A percentile compares a stretch with the other conserved stretches of the same genome.
These are phyloP conservation scores for Pelargonium australe DNA, from an alignment of 441 rosid genomes.

Conservation along the genomic window DNA sequence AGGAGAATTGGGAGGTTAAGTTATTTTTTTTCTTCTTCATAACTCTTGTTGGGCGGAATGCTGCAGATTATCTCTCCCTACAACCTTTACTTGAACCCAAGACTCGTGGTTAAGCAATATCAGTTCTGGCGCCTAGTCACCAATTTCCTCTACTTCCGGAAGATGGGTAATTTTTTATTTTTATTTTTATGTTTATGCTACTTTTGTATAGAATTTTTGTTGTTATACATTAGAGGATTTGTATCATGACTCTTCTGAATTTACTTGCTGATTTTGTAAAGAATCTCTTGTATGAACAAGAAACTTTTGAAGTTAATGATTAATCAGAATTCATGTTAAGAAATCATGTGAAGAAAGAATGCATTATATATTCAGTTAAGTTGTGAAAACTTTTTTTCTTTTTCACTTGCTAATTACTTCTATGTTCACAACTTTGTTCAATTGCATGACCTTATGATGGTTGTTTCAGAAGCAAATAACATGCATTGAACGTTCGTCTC, in stretches of 20 bases:
- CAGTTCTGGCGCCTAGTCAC: conserved; percentile 98
- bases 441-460: neutral
- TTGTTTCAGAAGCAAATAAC: neutral
- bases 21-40: neutral
- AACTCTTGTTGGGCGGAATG: neutral
- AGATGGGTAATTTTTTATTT: conserved; percentile 56
- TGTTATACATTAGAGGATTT: neutral
- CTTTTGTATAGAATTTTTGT: neutral
- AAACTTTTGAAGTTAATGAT: neutral
- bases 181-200: neutral
- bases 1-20: neutral
- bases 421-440: neutral
- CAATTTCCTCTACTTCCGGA: conserved; percentile 87
- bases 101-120: conserved; percentile 73
- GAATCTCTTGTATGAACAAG: neutral
- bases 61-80: conserved; percentile 87
- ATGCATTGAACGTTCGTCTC: neutral
- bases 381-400: neutral
- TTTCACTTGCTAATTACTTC: neutral
- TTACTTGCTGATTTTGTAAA: neutral
- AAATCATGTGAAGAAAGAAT: neutral
- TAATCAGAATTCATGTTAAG: neutral
- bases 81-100: conserved; percentile 79
- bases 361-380: neutral
- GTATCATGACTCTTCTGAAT: neutral